Evolutionary conservation across 2,329 filamentous ascomycete species (phyloP), one percentile per base, ranked within the genome.

Genomic region (Fusarium nygamai): DNA sequence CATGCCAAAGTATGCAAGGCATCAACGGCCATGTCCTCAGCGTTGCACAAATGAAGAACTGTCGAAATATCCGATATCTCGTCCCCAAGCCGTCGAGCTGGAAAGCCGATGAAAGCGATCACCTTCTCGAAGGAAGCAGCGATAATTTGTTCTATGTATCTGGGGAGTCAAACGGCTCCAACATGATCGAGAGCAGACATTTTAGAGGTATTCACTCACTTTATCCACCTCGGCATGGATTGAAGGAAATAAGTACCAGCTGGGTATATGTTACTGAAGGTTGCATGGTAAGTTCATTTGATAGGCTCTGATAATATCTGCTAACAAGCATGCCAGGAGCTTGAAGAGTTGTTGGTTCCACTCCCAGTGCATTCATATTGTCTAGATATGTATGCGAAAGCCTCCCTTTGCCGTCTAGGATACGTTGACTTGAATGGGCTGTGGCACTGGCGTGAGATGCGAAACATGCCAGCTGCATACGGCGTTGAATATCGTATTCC

Each of bases 381-480:
- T n/a, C 34, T 67, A 5, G 65, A 67, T 6, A 27, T 67, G 0
- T 67, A 67, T n/a, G 46, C 63, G 0, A 67, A 67, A 2, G 0
- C 4, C 3, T 67, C 65, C 6, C 16, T 36, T 6, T 13, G 34
- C 0, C 29, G 17, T 5, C 8, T 36, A 0, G 53, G 53, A 0
- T 29, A 16, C 1, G 33, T 46, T 11, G 20, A 67, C 11, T 20
- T 67, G 5, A 36, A 67, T 14, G 65, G 53, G 5, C 7, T 67
- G 6, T 67, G 65, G 65, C 53, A 67, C 33, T 67, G 51, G 44
- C 51, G 65, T 3, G 65, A 67, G 10, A 34, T 67, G 6, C 27
- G 31, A 8, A 43, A 24, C 5, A 10, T 38, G 3, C 43, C 27
- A 6, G 14, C 3, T 10, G 5, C 22, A 6, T 53, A 65, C 5